Evolutionary conservation across 2,329 filamentous ascomycete species (phyloP).

Genomic region (Colletotrichum ledebouriae): DNA sequence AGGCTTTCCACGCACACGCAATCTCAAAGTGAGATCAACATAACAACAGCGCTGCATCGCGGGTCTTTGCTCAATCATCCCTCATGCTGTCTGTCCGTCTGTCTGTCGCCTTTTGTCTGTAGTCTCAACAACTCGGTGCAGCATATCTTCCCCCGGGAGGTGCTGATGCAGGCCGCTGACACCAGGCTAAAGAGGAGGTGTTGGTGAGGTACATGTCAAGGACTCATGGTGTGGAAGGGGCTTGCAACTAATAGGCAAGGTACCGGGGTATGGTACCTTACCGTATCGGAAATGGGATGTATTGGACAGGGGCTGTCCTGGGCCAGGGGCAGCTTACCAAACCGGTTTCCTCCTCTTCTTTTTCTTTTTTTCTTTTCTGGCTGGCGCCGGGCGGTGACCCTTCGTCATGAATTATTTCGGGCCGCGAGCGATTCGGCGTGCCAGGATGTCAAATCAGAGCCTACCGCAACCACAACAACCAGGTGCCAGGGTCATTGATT

Average conservation of each 20-base stretch:
- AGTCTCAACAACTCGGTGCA: not conserved
- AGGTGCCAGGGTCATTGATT: constrained; percentile 18
- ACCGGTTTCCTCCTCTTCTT: not conserved
- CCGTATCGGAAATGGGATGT: too few relatives aligned
- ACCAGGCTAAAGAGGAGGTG: constrained; percentile 23
- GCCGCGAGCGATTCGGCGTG: constrained; percentile 14
- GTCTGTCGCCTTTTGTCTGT: constrained; percentile 16
- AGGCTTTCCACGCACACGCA: constrained; percentile 14
- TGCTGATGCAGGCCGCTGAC: constrained; percentile 7
- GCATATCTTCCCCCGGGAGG: constrained; percentile 11
- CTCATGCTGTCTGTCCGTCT: not conserved
- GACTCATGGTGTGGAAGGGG: not conserved
- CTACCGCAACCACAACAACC: constrained; percentile 1
- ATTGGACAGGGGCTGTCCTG: not conserved
- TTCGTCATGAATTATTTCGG: constrained; percentile 23
- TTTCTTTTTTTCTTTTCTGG: not conserved
- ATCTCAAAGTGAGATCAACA: constrained; percentile 27
- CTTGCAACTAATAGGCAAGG: not conserved
- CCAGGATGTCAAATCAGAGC: constrained; percentile 5
- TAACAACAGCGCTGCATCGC: not conserved
- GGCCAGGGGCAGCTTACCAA: not conserved
- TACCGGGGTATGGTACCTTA: not conserved
- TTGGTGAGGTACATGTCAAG: constrained; percentile 16
- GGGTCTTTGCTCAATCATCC: constrained; percentile 11
- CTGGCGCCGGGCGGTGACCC: not conserved